Evolutionary conservation across 2,329 filamentous ascomycete species (phyloP).

Genomic region (Fusarium scirpi): DNA sequence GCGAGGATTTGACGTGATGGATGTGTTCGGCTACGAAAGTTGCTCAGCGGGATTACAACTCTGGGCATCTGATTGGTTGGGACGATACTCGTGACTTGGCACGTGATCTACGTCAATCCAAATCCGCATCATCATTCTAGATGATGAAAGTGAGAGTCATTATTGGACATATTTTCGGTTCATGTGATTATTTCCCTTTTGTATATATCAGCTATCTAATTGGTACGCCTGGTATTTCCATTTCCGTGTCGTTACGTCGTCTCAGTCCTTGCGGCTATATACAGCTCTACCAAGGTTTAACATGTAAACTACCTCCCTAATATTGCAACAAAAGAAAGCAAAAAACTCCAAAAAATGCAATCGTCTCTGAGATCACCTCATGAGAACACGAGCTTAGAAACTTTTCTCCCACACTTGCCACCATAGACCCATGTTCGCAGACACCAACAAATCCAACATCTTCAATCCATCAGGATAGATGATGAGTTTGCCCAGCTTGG

Average conservation of each 20-base stretch:
- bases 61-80: slow-evolving; percentile 53
- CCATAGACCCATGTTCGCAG: slow-evolving; percentile 92
- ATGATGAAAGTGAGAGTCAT: slow-evolving; percentile 2
- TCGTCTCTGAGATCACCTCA: neutral
- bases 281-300: slow-evolving; percentile 29
- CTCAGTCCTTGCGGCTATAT: slow-evolving; percentile 27
- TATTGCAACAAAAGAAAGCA: neutral
- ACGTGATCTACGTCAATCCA: slow-evolving; percentile 45
- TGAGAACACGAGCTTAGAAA: slow-evolving; percentile 46
- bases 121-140: neutral
- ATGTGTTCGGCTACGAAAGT: slow-evolving; percentile 49
- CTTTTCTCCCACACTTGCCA: slow-evolving; percentile 85
- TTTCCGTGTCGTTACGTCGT: slow-evolving; percentile 36
- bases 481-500: slow-evolving; percentile 94
- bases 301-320: slow-evolving; percentile 14
- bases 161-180: neutral
- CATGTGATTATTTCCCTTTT: neutral
- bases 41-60: slow-evolving; percentile 57
- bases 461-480: slow-evolving; percentile 90
- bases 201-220: neutral
- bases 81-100: slow-evolving; percentile 41
- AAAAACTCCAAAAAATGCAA: slow-evolving; percentile 27
- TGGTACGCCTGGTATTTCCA: slow-evolving; percentile 22
- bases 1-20: slow-evolving; percentile 48
- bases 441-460: slow-evolving; percentile 94